Base-by-base conservation (phyloP, 1,139 yeast species). In the Trichomonascaceae sp. region DNA sequence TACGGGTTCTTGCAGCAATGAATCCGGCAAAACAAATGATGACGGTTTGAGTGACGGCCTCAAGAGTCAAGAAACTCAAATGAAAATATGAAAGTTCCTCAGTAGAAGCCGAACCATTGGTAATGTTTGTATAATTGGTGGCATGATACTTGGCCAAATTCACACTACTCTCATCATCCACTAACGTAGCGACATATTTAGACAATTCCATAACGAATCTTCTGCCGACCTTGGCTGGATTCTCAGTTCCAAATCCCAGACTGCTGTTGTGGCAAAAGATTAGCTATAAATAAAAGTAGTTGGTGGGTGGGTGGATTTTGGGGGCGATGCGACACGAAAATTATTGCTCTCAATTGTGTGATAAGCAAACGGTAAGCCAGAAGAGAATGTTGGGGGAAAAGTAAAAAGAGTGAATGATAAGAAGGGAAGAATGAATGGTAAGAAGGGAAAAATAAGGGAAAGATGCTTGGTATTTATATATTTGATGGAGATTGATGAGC, bases 31-130 rank as follows among this genome's bases (percentile, higher is more conserved):
- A 66, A 63, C 93, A 84, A 45, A 87, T 82, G 48, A 85, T 74
- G 47, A 87, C 87, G 50, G 87, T 91, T 67, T 86, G 89, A 52
- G 85, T 69, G 27, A 86, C 90, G 0, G 95, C 93, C 70, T 87
- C 87, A 61, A 87, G 82, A 1, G 95, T 85, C 53, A 86, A 74
- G 57, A 79, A 78, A 24, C 88, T 71, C 56, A 87, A 81, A 55
- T 78, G 78, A 30, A 70, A 63, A 61, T 81, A 82, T 13, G 87
- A 81, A 56, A 82, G 55, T 39, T 38, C 51, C 52, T 47, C 51
- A 6, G 46, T 50, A 20, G 38, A 47, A 10, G 30, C 50, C 24
- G 45, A 12, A 5, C 18, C 41, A 36, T 5, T 5, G 8, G 41
- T 36, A 5, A 13, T 15, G 17, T 36, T 36, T n/a, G 41, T 36